Base-by-base conservation (phyloP, 352 stramenopile species). In the Phytophthora pluvialis region DNA sequence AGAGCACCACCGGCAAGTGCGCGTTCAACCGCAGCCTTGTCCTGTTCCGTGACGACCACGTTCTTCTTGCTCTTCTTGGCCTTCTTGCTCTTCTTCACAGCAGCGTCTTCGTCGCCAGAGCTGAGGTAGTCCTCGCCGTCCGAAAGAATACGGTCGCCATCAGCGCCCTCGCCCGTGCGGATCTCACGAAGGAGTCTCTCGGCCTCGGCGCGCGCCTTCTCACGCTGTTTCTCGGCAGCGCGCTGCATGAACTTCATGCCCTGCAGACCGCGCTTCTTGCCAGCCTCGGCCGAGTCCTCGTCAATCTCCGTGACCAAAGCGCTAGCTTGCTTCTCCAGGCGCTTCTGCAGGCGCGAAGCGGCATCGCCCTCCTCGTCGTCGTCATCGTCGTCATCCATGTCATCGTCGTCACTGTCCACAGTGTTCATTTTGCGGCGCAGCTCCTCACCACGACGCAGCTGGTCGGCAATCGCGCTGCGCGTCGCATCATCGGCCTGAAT, bases 241-340 rank as follows among this genome's bases (percentile, higher is more conserved):
- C 91, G 88, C 80, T 99, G 91, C 97, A 99, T 99, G 70, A 99
- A 99, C 46, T 98, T 97, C 85, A 99, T 97, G 50, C 97, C 90
- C 18, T 98, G 93, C 4, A 99, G 77, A 4, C 94, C 94, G 38
- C 86, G 86, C 18, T 81, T 79, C 60, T 95, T 78, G 5, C 52
- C 64, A 11, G 79, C 77, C 13, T 73, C 67, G 10, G 61, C 72
- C 11, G 86, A 70, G 49, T 92, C 84, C 3, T 76, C 66, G 21
- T 88, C 72, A 35, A 95, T 94, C 63, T 95, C 87, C 39, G 80
- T 88, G 9, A 95, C 78, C 21, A 95, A 68, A 31, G 84, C 81
- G 29, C 64, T 76, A 3, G 85, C 88, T 73, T 95, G 88, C 51
- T 81, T 90, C 57, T 84, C 76, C 36, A 95, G 46, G 4, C 79